phyloP scores from a whole-genome alignment of 1,284 basidiomycete genomes.

The Tausonia pullulans region DNA sequence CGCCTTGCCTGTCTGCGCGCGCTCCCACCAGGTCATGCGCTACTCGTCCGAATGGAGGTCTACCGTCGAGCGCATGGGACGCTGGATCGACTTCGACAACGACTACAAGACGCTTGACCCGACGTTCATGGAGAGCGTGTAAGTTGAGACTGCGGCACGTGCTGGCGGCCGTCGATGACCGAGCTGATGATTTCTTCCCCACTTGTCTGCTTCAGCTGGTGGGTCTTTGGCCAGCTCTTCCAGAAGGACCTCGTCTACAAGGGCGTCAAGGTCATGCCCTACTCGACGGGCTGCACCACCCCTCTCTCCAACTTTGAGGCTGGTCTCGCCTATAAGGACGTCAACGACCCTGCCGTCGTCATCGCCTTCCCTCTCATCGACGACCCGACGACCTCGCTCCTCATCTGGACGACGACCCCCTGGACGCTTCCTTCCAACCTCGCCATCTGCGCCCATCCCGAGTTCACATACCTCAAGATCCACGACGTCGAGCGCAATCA shows the following conservation, averaged over 20 bases:
- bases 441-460: constrained; percentile 89
- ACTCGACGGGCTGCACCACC: constrained; percentile 92
- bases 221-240: constrained; percentile 93
- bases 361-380: constrained; percentile 87
- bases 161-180: neutral
- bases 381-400: constrained; percentile 77
- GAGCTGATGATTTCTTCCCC: neutral
- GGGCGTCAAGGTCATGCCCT: constrained; percentile 93
- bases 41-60: constrained; percentile 87
- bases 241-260: constrained; percentile 91
- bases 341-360: constrained; percentile 90
- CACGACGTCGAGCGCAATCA: constrained; percentile 77
- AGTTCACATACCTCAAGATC: constrained; percentile 94
- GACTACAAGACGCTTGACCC: constrained; percentile 97
- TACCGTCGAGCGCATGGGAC: constrained; percentile 95
- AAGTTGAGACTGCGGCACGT: neutral
- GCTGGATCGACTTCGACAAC: constrained; percentile 99
- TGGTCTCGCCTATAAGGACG: constrained; percentile 82
- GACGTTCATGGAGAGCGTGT: constrained; percentile 89
- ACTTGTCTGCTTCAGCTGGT: constrained; percentile 47
- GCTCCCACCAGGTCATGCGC: constrained; percentile 55
- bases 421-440: constrained; percentile 98
- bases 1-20: neutral
- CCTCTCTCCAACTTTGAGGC: constrained; percentile 98
- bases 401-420: constrained; percentile 99